Evolutionary conservation across 108 stramenopile species (phyloP).

Genomic region (Pseudonitzschia delicatissima): DNA sequence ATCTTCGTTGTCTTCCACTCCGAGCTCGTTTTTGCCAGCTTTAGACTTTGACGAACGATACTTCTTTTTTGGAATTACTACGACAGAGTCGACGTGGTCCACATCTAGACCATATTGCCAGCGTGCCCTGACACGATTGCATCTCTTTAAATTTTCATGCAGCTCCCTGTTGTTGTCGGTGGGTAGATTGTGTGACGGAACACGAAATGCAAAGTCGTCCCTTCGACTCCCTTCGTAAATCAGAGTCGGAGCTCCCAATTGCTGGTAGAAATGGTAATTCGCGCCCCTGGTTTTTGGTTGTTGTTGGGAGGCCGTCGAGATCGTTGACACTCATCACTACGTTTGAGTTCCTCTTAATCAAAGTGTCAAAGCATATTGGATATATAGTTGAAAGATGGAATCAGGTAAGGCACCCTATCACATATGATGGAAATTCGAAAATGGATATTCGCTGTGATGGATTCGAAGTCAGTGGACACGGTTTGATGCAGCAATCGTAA

Average conservation of each 20-base stretch:
- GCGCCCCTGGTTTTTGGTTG: not conserved
- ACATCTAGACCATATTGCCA: constrained; percentile 25
- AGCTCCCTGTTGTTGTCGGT: not conserved
- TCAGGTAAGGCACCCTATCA: too few species aligned
- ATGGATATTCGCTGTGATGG: too few species aligned
- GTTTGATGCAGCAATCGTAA: too few species aligned
- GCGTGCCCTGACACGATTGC: constrained; percentile 17
- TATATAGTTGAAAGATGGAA: too few species aligned
- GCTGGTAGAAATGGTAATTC: constrained; percentile 5
- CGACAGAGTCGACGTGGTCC: not conserved
- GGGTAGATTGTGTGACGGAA: not conserved
- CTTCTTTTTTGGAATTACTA: not conserved
- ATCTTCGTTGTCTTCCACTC: not conserved
- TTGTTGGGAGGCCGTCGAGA: not conserved
- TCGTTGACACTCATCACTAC: not conserved
- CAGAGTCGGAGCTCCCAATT: constrained; percentile 28
- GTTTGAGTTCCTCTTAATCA: not conserved
- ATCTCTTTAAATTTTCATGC: constrained; percentile 12
- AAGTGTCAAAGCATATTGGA: too few species aligned
- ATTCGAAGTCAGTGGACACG: too few species aligned
- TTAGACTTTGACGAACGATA: not conserved
- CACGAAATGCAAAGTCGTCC: constrained; percentile 5
- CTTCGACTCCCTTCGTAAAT: constrained; percentile 15
- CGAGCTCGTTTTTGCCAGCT: not conserved
- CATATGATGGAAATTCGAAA: too few species aligned